Base-by-base conservation (phyloP, 83 land plant genomes). In the Picea engelmannii region DNA sequence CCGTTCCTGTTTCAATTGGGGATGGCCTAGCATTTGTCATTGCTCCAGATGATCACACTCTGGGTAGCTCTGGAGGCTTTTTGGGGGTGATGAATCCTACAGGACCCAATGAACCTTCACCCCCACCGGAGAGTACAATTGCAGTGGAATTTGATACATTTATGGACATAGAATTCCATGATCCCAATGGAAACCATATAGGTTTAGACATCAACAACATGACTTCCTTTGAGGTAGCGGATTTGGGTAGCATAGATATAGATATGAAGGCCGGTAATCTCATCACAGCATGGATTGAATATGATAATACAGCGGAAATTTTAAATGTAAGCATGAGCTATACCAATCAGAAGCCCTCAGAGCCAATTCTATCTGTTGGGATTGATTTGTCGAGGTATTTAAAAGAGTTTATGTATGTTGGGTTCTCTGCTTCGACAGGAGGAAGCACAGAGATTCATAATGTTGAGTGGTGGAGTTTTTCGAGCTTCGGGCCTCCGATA, bases 101-200 rank as follows among this genome's bases (percentile, higher is more conserved):
- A 62, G 75, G 24, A 60, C 60, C 23, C 20, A 35, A 69, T 6
- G 78, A 68, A 21, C 63, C 82, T 18, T 79, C 79, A 24, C 75
- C 38, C 11, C 21, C 38, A 70, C 38, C 17, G 38, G 21, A 35
- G 42, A 42, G 38, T 70, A 84, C 84, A 55, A 84, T 96, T 23
- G 99, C 93, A 4, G 91, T 96, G 58, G 99, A 96, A 59, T 96
- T 96, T 74, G 99, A 96, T 82, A 95, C 98, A 6, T 67, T 86
- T 27, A 84, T 95, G 90, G 95, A 96, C 64, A 86, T 90, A 31
- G 91, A 89, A 70, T 90, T 96, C 65, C 84, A 84, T 6, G 99
- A 96, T 84, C 73, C 90, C 27, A 95, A 96, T 35, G 89, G 92
- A n/a, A 96, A 96, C 81, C 99, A 96, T 65, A 93, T 96, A 70